Evolutionary conservation across 345 rosid species (phyloP).

Genomic region (Cardamine occulta): DNA sequence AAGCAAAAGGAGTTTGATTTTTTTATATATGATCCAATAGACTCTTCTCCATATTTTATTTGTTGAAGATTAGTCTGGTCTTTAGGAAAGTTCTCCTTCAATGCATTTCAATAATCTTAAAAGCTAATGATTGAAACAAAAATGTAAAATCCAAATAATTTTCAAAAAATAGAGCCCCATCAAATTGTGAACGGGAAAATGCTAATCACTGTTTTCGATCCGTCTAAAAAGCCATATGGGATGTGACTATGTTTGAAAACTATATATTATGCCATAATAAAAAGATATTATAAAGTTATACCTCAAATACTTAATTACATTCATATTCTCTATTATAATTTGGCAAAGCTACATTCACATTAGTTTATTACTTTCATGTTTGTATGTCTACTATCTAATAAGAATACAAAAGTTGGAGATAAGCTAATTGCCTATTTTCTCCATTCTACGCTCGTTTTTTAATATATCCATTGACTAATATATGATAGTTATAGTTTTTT

Average conservation of each 20-base stretch:
- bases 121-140: conserved; percentile 10
- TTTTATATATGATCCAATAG: conserved; percentile 25
- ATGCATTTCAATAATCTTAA: conserved; percentile 5
- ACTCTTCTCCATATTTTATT: conserved; percentile 9
- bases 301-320: neutral
- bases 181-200: conserved; percentile 7
- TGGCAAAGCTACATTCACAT: conserved; percentile 22
- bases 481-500: neutral
- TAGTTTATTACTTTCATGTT: neutral
- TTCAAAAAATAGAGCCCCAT: neutral
- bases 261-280: neutral
- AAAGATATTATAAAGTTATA: neutral
- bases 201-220: conserved; percentile 20
- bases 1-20: neutral
- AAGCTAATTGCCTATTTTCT: neutral
- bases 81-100: conserved; percentile 15
- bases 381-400: neutral
- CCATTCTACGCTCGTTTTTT: conserved; percentile 27
- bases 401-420: neutral
- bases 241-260: neutral
- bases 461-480: neutral
- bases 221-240: conserved; percentile 28
- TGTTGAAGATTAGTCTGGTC: neutral
- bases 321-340: conserved; percentile 17
- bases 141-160: neutral